Conservation (phyloP, 768 basidiomycete genomes). For the Leucocoprinus birnbaumii region DNA sequence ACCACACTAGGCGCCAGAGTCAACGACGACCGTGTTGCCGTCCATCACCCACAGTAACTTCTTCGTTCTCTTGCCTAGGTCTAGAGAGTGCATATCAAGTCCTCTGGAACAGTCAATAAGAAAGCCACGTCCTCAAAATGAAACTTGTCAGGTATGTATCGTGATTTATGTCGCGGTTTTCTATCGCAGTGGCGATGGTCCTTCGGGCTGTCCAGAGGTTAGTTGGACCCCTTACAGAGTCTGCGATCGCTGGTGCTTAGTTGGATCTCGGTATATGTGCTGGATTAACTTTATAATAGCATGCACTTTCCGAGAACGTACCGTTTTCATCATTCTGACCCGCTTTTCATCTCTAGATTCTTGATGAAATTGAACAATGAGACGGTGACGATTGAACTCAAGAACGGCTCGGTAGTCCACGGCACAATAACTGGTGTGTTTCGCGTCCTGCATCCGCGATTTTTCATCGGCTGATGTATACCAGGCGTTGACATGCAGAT, state of each 20-base stretch:
- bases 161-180: conserved; percentile 9
- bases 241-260: no score
- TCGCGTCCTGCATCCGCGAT: conserved; percentile 3
- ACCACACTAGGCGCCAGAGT: no score
- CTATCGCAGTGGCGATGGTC: conserved; percentile 4
- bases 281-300: no score
- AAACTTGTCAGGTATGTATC: conserved; percentile 76
- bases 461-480: not conserved
- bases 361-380: conserved; percentile 99
- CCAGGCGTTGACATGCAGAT: conserved; percentile 98
- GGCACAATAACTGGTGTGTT: conserved; percentile 93
- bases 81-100: no score
- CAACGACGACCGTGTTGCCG: no score
- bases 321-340: conserved; percentile 1
- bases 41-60: no score
- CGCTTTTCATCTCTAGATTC: conserved; percentile 52
- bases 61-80: no score
- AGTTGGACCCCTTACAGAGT: conserved; percentile 3
- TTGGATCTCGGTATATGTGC: no score
- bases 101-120: no score
- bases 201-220: conserved; percentile 11
- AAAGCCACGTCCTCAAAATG: conserved; percentile 43
- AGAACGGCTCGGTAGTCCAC: conserved; percentile 93
- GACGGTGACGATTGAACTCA: conserved; percentile 96
- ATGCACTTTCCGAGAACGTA: no score